Conservation (phyloP, 805 yeast genomes). For the Schwanniomyces polymorphus region DNA sequence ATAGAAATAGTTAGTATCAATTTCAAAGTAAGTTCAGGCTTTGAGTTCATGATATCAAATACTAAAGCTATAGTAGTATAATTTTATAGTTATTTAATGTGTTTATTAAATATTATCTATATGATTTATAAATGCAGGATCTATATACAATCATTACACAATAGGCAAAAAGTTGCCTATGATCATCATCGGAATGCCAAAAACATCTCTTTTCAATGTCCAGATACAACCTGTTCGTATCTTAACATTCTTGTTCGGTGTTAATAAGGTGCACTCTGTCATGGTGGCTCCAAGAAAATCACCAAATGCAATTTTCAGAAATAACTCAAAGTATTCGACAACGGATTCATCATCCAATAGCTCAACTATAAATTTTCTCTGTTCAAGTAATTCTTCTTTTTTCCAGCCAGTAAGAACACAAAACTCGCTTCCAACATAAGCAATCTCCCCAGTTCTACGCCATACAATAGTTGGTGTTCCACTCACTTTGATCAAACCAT, state of each 20-base stretch:
- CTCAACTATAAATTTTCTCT: slow-evolving; percentile 74
- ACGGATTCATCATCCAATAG: slow-evolving; percentile 86
- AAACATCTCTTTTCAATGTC: slow-evolving; percentile 93
- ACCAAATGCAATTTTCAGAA: slow-evolving; percentile 83
- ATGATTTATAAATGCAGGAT: neutral
- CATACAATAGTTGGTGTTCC: slow-evolving; percentile 96
- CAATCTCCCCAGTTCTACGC: slow-evolving; percentile 94
- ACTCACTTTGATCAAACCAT: slow-evolving; percentile 74
- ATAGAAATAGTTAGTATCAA: slow-evolving; percentile 51
- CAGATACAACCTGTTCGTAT: slow-evolving; percentile 82
- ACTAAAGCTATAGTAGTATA: neutral
- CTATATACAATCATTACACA: slow-evolving; percentile 22
- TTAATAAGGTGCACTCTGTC: slow-evolving; percentile 78
- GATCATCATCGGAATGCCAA: slow-evolving; percentile 97
- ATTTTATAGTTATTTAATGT: neutral
- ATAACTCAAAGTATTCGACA: slow-evolving; percentile 82
- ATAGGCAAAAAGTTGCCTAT: slow-evolving; percentile 91
- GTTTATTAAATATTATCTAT: neutral
- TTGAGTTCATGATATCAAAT: neutral
- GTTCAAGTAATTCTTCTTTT: slow-evolving; percentile 62
- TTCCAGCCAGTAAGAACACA: slow-evolving; percentile 91
- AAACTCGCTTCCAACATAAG: slow-evolving; percentile 94
- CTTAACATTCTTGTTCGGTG: slow-evolving; percentile 50
- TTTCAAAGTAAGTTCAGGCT: slow-evolving; percentile 19
- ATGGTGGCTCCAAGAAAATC: slow-evolving; percentile 85